Evolutionary conservation across 805 yeast species (phyloP), one percentile per base, ranked within the genome.

Genomic region (Saturnispora hagleri): DNA sequence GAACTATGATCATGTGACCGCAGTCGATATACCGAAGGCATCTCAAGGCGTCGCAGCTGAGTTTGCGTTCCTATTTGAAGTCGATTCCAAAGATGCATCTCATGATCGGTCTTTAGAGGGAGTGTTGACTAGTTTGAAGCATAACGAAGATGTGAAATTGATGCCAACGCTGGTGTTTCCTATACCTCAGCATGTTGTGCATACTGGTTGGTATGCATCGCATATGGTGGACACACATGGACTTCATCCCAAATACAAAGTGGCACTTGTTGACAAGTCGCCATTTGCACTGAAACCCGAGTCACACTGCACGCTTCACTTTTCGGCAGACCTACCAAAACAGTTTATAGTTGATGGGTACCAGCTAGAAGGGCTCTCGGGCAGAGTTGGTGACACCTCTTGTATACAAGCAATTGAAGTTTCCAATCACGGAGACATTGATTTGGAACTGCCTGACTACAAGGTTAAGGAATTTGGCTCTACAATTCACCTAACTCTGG

Each of bases 361-460:
- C 53, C 66, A 66, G 50, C 48, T 64, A 15, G 52, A 43, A 13
- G 36, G 54, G 36, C 38, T 45, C 2, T 38, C 49, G 18, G 48
- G 46, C 1, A 43, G 43, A 26, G 18, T n/a, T 4, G 27, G 40
- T 3, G 47, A 47, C 27, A 24, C 48, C 1, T 18, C 36, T 3
- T 55, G 48, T 18, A 51, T 57, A 28, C 24, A 47, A 12, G 31
- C 54, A 3, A 28, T 60, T 3, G 50, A 55, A 3, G 43, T 58
- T 4, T 35, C 51, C 3, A 58, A 57, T 40, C 56, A 62, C 24
- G 58, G 55, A 2, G 52, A 53, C 2, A 56, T 61, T 51, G 65
- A 68, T 57, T 52, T 68, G 43, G 71, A 68, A 48, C 47, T 63
- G 33, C 71, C 71, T 2, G 54, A 51, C 8, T 67, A 67, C 49